A percentile compares a stretch with the other conserved stretches of the same genome.
Evolutionary conservation across 371 early-diverging fungal genomes (phyloP).

Genomic region (Chytridium lagenaria): DNA sequence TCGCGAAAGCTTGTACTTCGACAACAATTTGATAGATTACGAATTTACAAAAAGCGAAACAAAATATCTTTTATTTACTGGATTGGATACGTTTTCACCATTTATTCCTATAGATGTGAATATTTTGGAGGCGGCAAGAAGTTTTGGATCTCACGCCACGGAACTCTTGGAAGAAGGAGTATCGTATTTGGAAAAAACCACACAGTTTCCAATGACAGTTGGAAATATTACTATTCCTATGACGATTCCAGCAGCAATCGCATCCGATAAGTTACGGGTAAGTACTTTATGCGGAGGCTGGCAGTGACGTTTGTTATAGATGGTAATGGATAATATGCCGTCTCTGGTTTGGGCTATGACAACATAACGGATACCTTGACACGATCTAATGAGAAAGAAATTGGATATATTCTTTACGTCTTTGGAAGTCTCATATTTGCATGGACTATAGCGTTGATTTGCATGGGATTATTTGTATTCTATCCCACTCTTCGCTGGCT

Average conservation of each 20-base stretch:
- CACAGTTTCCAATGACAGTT: constrained; percentile 1
- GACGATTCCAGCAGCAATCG: neutral
- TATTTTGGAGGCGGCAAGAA: neutral
- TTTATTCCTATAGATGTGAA: neutral
- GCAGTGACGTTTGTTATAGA: too few species aligned
- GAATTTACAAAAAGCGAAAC: neutral
- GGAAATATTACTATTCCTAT: neutral
- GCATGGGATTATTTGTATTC: neutral
- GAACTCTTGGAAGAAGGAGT: neutral
- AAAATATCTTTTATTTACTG: neutral
- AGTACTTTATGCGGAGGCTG: too few species aligned
- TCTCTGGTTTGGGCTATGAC: neutral
- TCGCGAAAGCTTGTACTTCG: constrained; percentile 4
- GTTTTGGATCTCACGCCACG: neutral
- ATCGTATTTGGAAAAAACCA: neutral
- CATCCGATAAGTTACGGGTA: too few species aligned
- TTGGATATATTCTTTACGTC: neutral
- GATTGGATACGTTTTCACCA: neutral
- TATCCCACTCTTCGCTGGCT: neutral
- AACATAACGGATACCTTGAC: neutral
- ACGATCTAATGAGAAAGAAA: neutral
- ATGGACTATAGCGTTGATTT: neutral
- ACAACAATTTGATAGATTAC: neutral
- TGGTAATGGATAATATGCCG: neutral
- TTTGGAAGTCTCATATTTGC: neutral